Conservation (phyloP, 805 yeast species). For the Zygoascus ofunaensis region DNA sequence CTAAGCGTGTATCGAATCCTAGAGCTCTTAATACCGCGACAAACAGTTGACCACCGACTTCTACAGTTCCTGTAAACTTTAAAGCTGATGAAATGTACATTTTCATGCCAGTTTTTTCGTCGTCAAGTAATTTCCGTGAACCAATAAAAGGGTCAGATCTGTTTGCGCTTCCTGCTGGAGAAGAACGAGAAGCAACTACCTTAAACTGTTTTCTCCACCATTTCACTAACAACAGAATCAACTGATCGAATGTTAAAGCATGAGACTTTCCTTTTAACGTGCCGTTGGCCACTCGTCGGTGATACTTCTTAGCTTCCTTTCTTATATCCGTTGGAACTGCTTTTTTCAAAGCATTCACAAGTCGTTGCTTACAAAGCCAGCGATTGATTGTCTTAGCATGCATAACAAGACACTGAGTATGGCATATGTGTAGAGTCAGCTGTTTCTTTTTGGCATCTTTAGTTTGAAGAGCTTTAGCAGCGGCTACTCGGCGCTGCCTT, state of each 20-base stretch:
- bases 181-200: neutral
- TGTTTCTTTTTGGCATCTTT: neutral
- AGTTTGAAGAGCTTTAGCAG: neutral
- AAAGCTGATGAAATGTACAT: neutral
- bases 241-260: neutral
- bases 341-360: neutral
- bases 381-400: neutral
- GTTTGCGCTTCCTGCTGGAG: no score
- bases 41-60: neutral
- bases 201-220: neutral
- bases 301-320: neutral
- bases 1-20: neutral
- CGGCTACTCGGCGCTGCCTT: neutral
- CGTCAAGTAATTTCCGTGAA: neutral
- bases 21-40: neutral
- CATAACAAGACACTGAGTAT: neutral
- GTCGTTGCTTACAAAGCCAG: neutral
- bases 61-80: neutral
- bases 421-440: neutral
- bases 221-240: neutral
- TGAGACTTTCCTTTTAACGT: neutral
- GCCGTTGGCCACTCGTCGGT: constrained; percentile 1
- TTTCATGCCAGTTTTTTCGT: neutral
- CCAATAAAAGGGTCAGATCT: neutral
- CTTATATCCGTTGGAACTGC: neutral